Percentiles rank a stretch among this genome's conserved stretches.
These are phyloP conservation scores for Metarhizium robertsii DNA, from an alignment of 2,329 filamentous ascomycete genomes.

Conservation along the genomic window DNA sequence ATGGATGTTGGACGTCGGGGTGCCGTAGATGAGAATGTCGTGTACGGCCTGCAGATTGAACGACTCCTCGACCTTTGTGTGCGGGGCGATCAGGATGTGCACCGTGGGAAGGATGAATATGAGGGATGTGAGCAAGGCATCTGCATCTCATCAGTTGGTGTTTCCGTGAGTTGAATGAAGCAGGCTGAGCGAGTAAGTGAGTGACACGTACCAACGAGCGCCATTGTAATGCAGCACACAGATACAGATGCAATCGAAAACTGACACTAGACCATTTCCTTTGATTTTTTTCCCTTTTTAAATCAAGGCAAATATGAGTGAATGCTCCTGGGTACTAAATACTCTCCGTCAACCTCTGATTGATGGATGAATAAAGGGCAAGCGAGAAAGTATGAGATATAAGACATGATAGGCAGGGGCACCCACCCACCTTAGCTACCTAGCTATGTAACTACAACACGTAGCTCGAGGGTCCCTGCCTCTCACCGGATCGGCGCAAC, in stretches of 20 bases:
- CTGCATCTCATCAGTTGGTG: slow-evolving; percentile 7
- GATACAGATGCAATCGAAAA: neutral
- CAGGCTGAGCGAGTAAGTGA: no score
- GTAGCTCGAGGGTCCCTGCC: no score
- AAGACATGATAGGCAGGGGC: no score
- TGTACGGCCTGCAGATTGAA: slow-evolving; percentile 95
- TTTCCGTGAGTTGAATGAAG: neutral
- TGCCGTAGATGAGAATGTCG: slow-evolving; percentile 76
- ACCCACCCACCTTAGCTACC: no score
- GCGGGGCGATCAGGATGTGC: slow-evolving; percentile 68
- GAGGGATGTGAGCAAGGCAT: slow-evolving; percentile 15
- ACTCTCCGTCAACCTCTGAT: no score
- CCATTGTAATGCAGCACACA: slow-evolving; percentile 9
- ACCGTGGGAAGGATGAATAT: slow-evolving; percentile 50
- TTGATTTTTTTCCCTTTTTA: no score
- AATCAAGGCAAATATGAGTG: no score
- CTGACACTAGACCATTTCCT: neutral
- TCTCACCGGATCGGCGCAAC: slow-evolving; percentile 23
- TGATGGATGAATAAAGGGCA: no score
- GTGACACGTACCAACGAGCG: slow-evolving; percentile 10
- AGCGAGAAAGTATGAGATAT: no score
- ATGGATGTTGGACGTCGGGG: slow-evolving; percentile 39
- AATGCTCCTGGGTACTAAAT: no score
- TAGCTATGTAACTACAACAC: no score
- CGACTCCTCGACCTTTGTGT: slow-evolving; percentile 97